Percentiles rank a stretch among this genome's conserved stretches.
Conservation (phyloP, 2,329 filamentous ascomycete species). For the Nothopassalora personata region DNA sequence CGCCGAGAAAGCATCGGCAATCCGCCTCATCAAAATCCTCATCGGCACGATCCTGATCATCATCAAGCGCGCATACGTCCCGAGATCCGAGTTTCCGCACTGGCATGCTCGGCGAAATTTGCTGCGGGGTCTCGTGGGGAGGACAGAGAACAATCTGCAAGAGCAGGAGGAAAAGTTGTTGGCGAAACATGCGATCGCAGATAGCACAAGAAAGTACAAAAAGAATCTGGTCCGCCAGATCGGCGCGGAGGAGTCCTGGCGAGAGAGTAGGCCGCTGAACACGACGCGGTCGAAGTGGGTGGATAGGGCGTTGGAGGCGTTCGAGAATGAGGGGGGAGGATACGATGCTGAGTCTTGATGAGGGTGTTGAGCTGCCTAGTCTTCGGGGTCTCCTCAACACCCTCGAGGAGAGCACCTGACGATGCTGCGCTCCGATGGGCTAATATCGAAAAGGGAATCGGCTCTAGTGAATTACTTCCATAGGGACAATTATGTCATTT, state of each 20-base stretch:
- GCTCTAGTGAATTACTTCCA: no score
- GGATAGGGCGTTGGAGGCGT: background rate
- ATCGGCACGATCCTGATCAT: slow-evolving; percentile 29
- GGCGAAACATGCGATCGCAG: background rate
- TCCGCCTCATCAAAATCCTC: slow-evolving; percentile 20
- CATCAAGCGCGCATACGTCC: slow-evolving; percentile 20
- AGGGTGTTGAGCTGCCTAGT: no score
- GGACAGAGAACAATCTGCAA: background rate
- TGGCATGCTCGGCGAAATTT: slow-evolving; percentile 20
- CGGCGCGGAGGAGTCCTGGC: background rate
- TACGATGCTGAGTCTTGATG: background rate
- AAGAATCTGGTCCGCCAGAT: background rate
- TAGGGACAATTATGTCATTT: no score
- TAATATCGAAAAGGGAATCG: no score
- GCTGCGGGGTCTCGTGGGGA: slow-evolving; percentile 19
- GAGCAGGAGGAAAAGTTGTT: background rate
- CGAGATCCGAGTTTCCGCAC: slow-evolving; percentile 9
- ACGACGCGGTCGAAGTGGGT: background rate
- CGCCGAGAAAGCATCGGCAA: slow-evolving; percentile 13
- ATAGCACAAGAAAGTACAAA: no score
- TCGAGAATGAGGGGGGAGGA: background rate
- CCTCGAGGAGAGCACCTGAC: no score
- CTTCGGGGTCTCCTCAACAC: no score
- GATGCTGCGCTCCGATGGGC: background rate
- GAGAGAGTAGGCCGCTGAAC: background rate